Evolutionary conservation across 1,139 yeast species (phyloP), one percentile per base, ranked within the genome.

Genomic region (Wickerhamomyces sp.): DNA sequence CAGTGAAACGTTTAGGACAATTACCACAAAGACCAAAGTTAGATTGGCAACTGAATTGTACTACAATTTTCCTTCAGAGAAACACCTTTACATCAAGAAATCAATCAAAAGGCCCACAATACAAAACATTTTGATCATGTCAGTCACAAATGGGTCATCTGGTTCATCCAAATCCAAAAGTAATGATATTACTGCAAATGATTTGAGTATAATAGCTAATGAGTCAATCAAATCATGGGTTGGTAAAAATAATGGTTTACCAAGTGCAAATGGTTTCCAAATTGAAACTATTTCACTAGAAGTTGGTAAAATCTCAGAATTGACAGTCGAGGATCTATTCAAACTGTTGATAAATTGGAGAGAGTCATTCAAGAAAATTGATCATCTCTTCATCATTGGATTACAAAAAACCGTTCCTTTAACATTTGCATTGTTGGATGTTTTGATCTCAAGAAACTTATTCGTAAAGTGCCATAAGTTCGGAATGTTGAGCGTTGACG

Each of bases 1-100:
- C 15, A 60, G 60, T 6, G 61, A 59, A 7, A 45, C 46, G 43
- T 68, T 64, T 43, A 60, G 81, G 41, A 49, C 55, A 9, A 67
- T 56, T 9, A 56, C 61, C 4, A 34, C 37, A 4, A 51, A 37
- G 39, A 57, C 61, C 1, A 55, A 52, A 32, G 39, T 56, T 2
- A 46, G 60, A 27, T 48, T 55, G 9, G 53, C 56, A 2, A 44
- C 56, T 11, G 50, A 54, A 42, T 11, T 55, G 27, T 56, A 57
- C 40, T 57, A 57, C 40, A 55, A 55, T 41, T 55, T 27, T 27
- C 45, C 46, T 10, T 39, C 50, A 5, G 58, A 56, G 33, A 44
- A 36, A 10, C 61, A 57, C 34, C n/a, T 57, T 0, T 57, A 57
- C 34, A 15, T 54, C 30, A 55, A 55, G 37, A 38, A 42, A 15